Conservation (phyloP, 768 basidiomycete species). For the Pulveroboletus sp. region DNA sequence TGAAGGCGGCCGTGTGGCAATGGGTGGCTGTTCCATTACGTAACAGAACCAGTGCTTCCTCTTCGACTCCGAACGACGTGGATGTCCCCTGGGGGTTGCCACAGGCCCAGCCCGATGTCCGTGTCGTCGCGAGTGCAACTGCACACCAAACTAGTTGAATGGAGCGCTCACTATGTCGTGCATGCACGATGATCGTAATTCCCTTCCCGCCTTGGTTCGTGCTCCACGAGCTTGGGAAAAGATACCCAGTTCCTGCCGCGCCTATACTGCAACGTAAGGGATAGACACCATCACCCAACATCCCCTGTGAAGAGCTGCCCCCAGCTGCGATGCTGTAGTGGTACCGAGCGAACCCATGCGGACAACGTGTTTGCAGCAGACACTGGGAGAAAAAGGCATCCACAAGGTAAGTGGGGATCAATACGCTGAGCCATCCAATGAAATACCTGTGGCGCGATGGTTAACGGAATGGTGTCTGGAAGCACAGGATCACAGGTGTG, state of each 20-base stretch:
- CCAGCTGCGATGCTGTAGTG: constrained; percentile 65
- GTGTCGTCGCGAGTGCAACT: background rate
- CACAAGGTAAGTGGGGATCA: too few species aligned
- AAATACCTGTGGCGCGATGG: too few species aligned
- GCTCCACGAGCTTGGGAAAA: constrained; percentile 52
- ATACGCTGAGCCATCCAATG: too few species aligned
- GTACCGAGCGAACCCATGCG: constrained; percentile 26
- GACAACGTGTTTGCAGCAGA: too few species aligned
- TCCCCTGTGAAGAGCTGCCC: constrained; percentile 34
- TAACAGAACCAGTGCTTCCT: background rate
- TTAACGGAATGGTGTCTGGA: too few species aligned
- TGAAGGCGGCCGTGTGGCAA: background rate
- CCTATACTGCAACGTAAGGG: constrained; percentile 47
- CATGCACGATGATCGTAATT: constrained; percentile 27
- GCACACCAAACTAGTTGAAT: background rate
- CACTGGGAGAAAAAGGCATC: too few species aligned
- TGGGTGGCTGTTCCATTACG: constrained; percentile 6
- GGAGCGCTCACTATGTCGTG: constrained; percentile 11
- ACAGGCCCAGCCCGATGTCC: background rate
- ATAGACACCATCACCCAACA: constrained; percentile 53
- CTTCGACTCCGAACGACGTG: too few species aligned
- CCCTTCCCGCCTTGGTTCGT: constrained; percentile 50
- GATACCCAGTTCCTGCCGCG: constrained; percentile 42
- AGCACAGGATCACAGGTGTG: too few species aligned
- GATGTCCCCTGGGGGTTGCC: too few species aligned